phyloP scores from a whole-genome alignment of 768 basidiomycete species.

The Tulasnella sp. region DNA sequence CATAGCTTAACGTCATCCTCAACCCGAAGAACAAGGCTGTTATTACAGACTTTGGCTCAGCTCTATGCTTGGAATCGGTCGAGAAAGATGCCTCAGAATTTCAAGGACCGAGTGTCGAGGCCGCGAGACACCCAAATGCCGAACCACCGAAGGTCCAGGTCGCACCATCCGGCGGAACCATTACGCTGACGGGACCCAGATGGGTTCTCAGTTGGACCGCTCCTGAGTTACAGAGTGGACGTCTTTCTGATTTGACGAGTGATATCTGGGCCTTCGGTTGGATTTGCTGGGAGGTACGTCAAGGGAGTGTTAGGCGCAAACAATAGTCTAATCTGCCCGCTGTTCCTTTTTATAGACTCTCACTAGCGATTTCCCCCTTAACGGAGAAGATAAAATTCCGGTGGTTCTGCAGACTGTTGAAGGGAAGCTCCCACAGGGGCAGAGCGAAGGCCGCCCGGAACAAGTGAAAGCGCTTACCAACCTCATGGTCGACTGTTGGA shows the following conservation, averaged over 20 bases:
- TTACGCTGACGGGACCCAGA: not conserved
- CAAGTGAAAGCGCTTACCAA: not conserved
- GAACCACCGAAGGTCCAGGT: not conserved
- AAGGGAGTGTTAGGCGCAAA: not conserved
- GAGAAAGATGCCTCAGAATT: not conserved
- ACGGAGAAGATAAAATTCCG: not conserved
- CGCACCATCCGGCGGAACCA: not conserved
- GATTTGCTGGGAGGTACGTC: not conserved
- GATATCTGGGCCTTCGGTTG: conserved; percentile 1
- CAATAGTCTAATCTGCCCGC: not conserved
- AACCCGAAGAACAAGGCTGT: not conserved
- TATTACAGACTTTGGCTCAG: not conserved
- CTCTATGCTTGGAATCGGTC: not conserved
- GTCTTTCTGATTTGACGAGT: not conserved
- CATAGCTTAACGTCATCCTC: not conserved
- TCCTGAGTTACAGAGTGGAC: not conserved
- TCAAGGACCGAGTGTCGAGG: not conserved
- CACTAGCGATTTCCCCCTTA: not conserved
- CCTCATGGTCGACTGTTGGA: not conserved
- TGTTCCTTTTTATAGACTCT: not conserved
- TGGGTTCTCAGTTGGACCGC: not conserved
- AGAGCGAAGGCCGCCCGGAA: not conserved
- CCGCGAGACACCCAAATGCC: not conserved
- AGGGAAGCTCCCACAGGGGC: not conserved
- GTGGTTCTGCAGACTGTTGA: not conserved